Base-by-base conservation (phyloP, 805 yeast species). In the Saturnispora hagleri region DNA sequence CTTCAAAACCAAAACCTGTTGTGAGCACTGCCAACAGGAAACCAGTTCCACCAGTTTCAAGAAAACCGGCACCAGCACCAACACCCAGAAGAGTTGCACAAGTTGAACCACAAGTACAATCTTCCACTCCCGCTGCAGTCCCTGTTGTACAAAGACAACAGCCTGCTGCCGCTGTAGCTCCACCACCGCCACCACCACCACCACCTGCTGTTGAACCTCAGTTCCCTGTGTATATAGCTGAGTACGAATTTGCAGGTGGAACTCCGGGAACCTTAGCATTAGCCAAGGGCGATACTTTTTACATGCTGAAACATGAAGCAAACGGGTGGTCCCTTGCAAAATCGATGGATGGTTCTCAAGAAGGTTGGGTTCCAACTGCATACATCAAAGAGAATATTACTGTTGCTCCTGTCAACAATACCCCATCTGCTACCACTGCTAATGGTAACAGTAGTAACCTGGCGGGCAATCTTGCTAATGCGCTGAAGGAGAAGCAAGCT, bases 301-400 rank as follows among this genome's bases (percentile, higher is more conserved):
- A 80, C 55, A 80, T 93, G 34, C 70, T 82, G 3, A 83, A 78
- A 62, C 81, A 84, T 57, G 87, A 84, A 52, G 81, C 83, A 45
- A 90, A 87, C 55, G 96, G 97, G 17, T 93, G 99, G 99, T 91
- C 96, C 60, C 74, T 93, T 53, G 97, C 89, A 9, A 86, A 85
- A 64, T 74, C 80, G 34, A 65, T 84, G 55, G 90, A 85, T 61
- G 93, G 86, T 41, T 63, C 83, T 1, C 77, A 73, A 52, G 93
- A 89, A 65, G 99, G 99, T 5, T 93, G 99, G 99, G 91, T 93
- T 12, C 99, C 99, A 13, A 84, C 93, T 22, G 86, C 90, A n/a
- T 93, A 90, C 64, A 80, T 91, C 62, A 81, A 73, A 20, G 80
- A 79, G 54, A 20, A 24, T 15, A 18, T 18, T 15, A n/a, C 47